These are phyloP conservation scores for Lactifluus rugatus DNA, from an alignment of 768 basidiomycete genomes.

Conservation along the genomic window DNA sequence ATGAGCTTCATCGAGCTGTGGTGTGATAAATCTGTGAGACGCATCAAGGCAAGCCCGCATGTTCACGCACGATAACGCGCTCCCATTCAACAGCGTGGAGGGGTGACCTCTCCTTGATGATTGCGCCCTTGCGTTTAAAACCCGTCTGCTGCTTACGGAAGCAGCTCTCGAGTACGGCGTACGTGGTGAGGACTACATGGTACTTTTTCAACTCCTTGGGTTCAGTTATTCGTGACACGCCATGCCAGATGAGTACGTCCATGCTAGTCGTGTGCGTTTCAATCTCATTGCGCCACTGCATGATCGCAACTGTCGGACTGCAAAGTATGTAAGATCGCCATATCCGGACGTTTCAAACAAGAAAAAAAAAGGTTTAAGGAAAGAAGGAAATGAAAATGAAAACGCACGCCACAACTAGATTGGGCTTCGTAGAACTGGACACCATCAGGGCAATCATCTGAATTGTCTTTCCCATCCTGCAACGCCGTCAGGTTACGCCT, in stretches of 20 bases:
- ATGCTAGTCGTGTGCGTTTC: slow-evolving; percentile 73
- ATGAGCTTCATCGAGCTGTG: slow-evolving; percentile 87
- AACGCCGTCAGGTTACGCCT: slow-evolving; percentile 11
- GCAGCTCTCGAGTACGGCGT: slow-evolving; percentile 81
- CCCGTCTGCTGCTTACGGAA: slow-evolving; percentile 91
- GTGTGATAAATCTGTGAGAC: slow-evolving; percentile 2
- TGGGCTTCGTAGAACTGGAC: slow-evolving; percentile 67
- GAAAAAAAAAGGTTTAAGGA: no score
- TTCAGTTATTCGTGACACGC: slow-evolving; percentile 58
- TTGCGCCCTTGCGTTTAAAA: slow-evolving; percentile 74
- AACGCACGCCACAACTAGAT: slow-evolving; percentile 85
- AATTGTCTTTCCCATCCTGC: slow-evolving; percentile 90
- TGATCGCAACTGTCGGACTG: slow-evolving; percentile 45
- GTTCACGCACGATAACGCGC: slow-evolving; percentile 59
- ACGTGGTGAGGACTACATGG: slow-evolving; percentile 85
- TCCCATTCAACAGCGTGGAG: slow-evolving; percentile 83
- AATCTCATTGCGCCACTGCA: slow-evolving; percentile 94
- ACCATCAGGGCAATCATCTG: slow-evolving; percentile 90
- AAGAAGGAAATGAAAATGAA: not conserved
- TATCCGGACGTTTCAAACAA: not conserved
- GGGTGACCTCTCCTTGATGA: slow-evolving; percentile 83
- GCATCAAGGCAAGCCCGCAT: slow-evolving; percentile 31
- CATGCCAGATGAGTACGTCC: slow-evolving; percentile 91
- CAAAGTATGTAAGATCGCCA: not conserved
- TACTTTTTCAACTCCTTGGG: slow-evolving; percentile 63